phyloP scores from a whole-genome alignment of 768 basidiomycete genomes.

The Rhodotorula graminis region DNA sequence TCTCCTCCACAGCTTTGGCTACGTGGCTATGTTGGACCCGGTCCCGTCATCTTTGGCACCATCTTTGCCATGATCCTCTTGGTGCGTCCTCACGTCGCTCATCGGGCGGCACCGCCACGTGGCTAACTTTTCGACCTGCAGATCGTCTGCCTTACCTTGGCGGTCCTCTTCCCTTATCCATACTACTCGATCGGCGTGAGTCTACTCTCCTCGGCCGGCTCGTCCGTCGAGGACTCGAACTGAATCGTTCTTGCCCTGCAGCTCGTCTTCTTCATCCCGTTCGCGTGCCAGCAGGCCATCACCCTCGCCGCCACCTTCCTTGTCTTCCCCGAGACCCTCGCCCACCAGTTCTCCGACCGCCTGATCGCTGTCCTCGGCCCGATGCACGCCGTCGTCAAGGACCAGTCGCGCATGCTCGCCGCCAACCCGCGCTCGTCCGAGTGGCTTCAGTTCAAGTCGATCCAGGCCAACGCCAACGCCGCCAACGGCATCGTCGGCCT shows the following conservation, averaged over 20 bases:
- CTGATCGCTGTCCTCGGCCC: slow-evolving; percentile 35
- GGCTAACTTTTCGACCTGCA: not conserved
- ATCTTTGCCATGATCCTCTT: slow-evolving; percentile 13
- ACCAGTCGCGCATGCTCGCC: slow-evolving; percentile 23
- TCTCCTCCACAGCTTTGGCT: slow-evolving; percentile 13
- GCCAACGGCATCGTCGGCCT: slow-evolving; percentile 21
- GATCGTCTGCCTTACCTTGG: slow-evolving; percentile 26
- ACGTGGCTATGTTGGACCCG: slow-evolving; percentile 20
- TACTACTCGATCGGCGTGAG: slow-evolving; percentile 32
- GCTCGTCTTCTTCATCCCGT: slow-evolving; percentile 41
- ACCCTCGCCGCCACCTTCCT: slow-evolving; percentile 37
- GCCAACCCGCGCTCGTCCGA: slow-evolving; percentile 31
- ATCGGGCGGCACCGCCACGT: not conserved
- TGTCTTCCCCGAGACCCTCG: slow-evolving; percentile 43
- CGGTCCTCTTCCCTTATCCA: slow-evolving; percentile 36
- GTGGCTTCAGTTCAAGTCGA: slow-evolving; percentile 31
- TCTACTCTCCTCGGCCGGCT: not conserved
- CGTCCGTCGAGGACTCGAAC: not conserved
- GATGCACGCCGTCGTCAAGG: slow-evolving; percentile 20
- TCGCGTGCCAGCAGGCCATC: slow-evolving; percentile 39
- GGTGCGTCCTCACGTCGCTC: not conserved
- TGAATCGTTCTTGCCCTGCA: not conserved
- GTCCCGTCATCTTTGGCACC: slow-evolving; percentile 9
- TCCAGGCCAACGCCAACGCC: slow-evolving; percentile 10
- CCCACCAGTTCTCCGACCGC: slow-evolving; percentile 40